Conservation (phyloP, 306 rosid genomes). For the Mucuna pruriens region DNA sequence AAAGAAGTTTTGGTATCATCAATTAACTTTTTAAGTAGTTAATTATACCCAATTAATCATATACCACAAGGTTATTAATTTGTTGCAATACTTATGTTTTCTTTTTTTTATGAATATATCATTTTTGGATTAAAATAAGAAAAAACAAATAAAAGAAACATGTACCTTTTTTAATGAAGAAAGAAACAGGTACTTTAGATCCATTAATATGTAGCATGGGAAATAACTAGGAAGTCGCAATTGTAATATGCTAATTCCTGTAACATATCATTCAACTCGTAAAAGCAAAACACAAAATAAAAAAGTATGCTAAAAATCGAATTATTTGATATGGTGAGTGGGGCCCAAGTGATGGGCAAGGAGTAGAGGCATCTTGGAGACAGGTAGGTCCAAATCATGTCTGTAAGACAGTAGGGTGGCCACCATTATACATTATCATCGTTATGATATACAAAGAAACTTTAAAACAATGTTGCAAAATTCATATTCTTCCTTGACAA, state of each 20-base stretch:
- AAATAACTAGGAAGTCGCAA: not conserved
- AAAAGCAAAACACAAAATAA: conserved; percentile 8
- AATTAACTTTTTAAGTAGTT: not conserved
- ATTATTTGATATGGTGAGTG: conserved; percentile 51
- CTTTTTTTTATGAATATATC: not conserved
- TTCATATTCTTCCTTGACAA: conserved; percentile 24
- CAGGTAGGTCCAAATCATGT: conserved; percentile 61
- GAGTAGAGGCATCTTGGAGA: conserved; percentile 50
- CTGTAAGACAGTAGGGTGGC: conserved; percentile 47
- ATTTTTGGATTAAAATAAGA: not conserved
- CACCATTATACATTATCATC: conserved; percentile 45
- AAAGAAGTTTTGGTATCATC: not conserved
- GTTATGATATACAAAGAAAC: conserved; percentile 29
- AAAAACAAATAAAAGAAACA: not conserved
- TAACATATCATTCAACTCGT: conserved; percentile 1
- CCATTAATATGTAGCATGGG: not conserved
- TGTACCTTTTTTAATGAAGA: not conserved
- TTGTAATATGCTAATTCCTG: not conserved
- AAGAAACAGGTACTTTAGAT: not conserved
- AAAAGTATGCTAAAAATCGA: conserved; percentile 29
- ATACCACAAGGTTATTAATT: not conserved
- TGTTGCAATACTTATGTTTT: not conserved
- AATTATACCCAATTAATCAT: not conserved
- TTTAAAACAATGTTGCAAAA: conserved; percentile 20
- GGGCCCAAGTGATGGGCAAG: conserved; percentile 51